These are phyloP conservation scores for Nemania serpens DNA, from an alignment of 2,329 filamentous ascomycete genomes.

Conservation along the genomic window DNA sequence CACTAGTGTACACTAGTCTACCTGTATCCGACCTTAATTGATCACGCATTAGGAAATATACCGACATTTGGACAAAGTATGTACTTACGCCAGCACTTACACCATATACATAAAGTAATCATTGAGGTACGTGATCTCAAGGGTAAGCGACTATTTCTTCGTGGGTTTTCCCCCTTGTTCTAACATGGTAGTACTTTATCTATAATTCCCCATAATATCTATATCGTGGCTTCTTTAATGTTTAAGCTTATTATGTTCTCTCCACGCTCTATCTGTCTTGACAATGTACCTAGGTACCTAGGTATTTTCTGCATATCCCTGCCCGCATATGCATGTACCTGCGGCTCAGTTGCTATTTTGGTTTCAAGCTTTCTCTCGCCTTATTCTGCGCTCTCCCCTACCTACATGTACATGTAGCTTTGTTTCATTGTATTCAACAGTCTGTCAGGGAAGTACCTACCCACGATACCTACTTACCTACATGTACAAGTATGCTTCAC, in stretches of 20 bases:
- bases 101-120: no score
- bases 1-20: background rate
- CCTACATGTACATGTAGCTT: no score
- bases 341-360: slow-evolving; percentile 32
- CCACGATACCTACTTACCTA: no score
- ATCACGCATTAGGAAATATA: slow-evolving; percentile 11
- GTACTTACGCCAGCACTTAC: background rate
- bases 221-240: no score
- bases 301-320: slow-evolving; percentile 4
- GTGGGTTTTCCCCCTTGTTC: no score
- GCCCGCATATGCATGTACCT: slow-evolving; percentile 25
- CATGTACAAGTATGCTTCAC: background rate
- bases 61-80: no score
- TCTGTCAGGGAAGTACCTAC: background rate
- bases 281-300: slow-evolving; percentile 3
- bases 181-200: no score
- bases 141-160: no score
- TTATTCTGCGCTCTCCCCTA: slow-evolving; percentile 20
- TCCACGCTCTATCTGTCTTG: background rate
- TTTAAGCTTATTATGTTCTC: background rate
- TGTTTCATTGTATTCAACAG: slow-evolving; percentile 25
- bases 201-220: no score
- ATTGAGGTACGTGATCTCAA: no score
- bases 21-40: slow-evolving; percentile 18
- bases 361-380: slow-evolving; percentile 25